Base-by-base conservation (phyloP, 2,329 filamentous ascomycete species). In the Cytospora mali region DNA sequence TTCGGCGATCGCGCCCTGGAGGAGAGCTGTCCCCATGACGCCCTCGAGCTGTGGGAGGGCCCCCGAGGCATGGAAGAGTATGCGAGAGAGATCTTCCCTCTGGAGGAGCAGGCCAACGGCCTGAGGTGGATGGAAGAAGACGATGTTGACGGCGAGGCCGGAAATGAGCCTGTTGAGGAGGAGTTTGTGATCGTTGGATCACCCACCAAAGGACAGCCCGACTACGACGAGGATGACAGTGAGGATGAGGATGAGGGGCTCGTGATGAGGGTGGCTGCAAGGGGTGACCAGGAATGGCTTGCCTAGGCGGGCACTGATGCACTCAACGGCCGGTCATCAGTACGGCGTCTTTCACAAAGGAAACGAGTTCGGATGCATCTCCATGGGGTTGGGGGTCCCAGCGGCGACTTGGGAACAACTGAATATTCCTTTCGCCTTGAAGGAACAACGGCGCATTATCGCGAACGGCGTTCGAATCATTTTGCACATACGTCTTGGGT, bases 91-190 rank as follows among this genome's bases (percentile, higher is more conserved):
- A 93, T 96, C 29, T 98, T 98, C 71, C 92, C 92, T 0, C 84
- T 97, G 14, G 95, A 99, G 75, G 95, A 99, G 77, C 90, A 93
- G 69, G 92, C 93, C 33, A 98, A 98, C 73, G 94, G 94, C 6
- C 79, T 95, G 71, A 92, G 90, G 18, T 99, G 95, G 95, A 98
- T 97, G 94, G 81, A 84, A 5, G 82, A 82, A 13, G 81, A 81
- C 46, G 80, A 79, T 18, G 72, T 73, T 72, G 66, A 70, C 67
- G 66, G 62, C 39, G 39, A 68, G 69, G 23, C 64, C 31, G n/a
- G n/a, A n/a, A n/a, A n/a, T n/a, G 62, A 66, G 27, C 35, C 31
- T 21, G 46, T 25, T 14, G 63, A 63, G 52, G 63, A 65, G 25
- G 63, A 65, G 14, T 63, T 57, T 29, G 63, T 59, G 39, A 33